Conservation (phyloP, 352 stramenopile species). For the Phytophthora multivora region DNA sequence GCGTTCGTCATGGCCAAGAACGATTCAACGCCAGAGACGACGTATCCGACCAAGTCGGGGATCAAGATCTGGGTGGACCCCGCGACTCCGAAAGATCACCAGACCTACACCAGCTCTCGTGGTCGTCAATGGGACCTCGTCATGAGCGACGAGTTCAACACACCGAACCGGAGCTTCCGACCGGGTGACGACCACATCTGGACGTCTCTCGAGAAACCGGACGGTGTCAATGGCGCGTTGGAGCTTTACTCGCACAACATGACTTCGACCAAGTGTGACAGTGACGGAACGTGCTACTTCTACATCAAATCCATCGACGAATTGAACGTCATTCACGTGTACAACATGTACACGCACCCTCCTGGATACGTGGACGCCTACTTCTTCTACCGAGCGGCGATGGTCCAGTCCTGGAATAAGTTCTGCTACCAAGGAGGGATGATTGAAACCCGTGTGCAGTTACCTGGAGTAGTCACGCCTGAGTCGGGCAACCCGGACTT, state of each 20-base stretch:
- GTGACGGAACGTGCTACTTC: slow-evolving; percentile 56
- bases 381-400: slow-evolving; percentile 70
- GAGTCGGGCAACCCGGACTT: slow-evolving; percentile 54
- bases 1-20: slow-evolving; percentile 15
- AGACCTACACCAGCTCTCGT: slow-evolving; percentile 50
- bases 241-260: slow-evolving; percentile 92
- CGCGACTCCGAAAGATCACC: slow-evolving; percentile 44
- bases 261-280: slow-evolving; percentile 53
- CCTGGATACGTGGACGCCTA: slow-evolving; percentile 49
- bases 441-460: slow-evolving; percentile 87
- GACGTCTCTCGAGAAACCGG: slow-evolving; percentile 94
- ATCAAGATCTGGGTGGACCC: slow-evolving; percentile 63
- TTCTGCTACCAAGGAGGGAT: slow-evolving; percentile 96
- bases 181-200: slow-evolving; percentile 93
- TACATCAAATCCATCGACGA: slow-evolving; percentile 47
- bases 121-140: slow-evolving; percentile 64
- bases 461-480: slow-evolving; percentile 74
- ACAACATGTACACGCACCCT: slow-evolving; percentile 61
- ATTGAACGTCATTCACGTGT: slow-evolving; percentile 49
- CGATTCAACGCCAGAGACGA: slow-evolving; percentile 10
- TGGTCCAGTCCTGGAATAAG: slow-evolving; percentile 95
- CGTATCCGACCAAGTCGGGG: slow-evolving; percentile 40
- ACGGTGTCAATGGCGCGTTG: slow-evolving; percentile 89
- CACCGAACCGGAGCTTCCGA: slow-evolving; percentile 82
- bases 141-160: slow-evolving; percentile 96